These are phyloP conservation scores for Schwanniomyces polymorphus DNA, from an alignment of 805 yeast genomes.

Conservation along the genomic window DNA sequence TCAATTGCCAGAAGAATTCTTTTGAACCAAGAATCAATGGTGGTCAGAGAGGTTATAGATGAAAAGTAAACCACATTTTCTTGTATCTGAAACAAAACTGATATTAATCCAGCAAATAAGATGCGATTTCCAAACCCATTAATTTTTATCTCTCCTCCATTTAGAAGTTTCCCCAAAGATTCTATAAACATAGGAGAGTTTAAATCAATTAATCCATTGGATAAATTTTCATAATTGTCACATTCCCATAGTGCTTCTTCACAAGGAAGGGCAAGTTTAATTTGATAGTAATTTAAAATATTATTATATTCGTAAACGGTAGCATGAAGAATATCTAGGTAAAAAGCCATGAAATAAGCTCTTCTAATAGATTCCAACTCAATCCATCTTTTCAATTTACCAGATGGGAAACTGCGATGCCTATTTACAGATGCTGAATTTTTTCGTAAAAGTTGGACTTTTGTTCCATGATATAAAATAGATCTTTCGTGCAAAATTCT, in stretches of 20 bases:
- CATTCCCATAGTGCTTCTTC: slow-evolving; percentile 23
- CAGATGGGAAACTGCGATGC: slow-evolving; percentile 33
- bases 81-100: slow-evolving; percentile 26
- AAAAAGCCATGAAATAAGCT: slow-evolving; percentile 33
- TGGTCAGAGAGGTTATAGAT: slow-evolving; percentile 21
- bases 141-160: slow-evolving; percentile 19
- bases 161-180: slow-evolving; percentile 21
- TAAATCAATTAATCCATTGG: neutral
- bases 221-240: slow-evolving; percentile 8
- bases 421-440: slow-evolving; percentile 40
- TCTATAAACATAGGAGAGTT: slow-evolving; percentile 22
- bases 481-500: slow-evolving; percentile 74
- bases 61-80: slow-evolving; percentile 19
- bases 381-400: slow-evolving; percentile 27
- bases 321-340: slow-evolving; percentile 29
- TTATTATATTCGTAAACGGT: slow-evolving; percentile 32
- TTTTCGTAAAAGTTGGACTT: slow-evolving; percentile 23
- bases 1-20: slow-evolving; percentile 28
- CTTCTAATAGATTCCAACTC: slow-evolving; percentile 36
- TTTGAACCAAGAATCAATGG: slow-evolving; percentile 24
- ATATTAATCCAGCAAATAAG: slow-evolving; percentile 19
- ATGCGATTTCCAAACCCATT: slow-evolving; percentile 22
- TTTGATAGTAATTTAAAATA: slow-evolving; percentile 26
- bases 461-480: slow-evolving; percentile 83
- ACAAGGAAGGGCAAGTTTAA: slow-evolving; percentile 27